Evolutionary conservation across 768 basidiomycete species (phyloP), one percentile per base, ranked within the genome.

Genomic region (Crucibulum laeve): DNA sequence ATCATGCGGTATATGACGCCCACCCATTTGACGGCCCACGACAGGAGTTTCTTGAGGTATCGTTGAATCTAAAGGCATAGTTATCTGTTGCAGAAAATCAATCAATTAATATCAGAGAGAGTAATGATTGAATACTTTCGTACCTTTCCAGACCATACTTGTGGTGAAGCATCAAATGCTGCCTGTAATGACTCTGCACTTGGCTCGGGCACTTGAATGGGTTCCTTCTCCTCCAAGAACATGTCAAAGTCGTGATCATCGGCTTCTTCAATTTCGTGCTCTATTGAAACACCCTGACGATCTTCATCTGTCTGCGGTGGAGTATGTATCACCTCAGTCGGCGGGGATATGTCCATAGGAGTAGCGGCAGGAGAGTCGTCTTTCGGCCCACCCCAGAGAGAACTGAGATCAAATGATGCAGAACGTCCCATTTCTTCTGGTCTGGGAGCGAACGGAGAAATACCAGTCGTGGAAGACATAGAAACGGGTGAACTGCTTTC

Each of bases 201-300:
- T 28, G 61, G 52, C 3, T 53, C 61, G 13, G 53, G 48, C 14
- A 46, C 55, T 14, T 46, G 40, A 22, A 73, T 69, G 22, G 70
- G 61, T 13, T 78, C 76, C 47, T 82, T 77, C 45, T 86, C 80
- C 45, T 80, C 77, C 28, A 93, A 63, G 55, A 91, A 84, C 81
- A 91, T 87, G 52, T 91, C 90, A 54, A 93, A 91, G 59, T 91
- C 90, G 48, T 81, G 77, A 61, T 91, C 90, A 42, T 82, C 80
- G 7, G 82, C 73, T 47, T 73, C 77, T 39, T 51, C 53, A 33
- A 46, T 38, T 25, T 69, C 71, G 30, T 64, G 63, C 53, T 74
- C 78, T 50, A 77, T 72, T 6, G 64, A 59, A 24, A 65, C 63
- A n/a, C 71, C 71, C 50, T 67, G 73, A 3, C 61, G 62, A 14